phyloP scores from a whole-genome alignment of 1,284 basidiomycete genomes.

The Heterobasidion irregulare region DNA sequence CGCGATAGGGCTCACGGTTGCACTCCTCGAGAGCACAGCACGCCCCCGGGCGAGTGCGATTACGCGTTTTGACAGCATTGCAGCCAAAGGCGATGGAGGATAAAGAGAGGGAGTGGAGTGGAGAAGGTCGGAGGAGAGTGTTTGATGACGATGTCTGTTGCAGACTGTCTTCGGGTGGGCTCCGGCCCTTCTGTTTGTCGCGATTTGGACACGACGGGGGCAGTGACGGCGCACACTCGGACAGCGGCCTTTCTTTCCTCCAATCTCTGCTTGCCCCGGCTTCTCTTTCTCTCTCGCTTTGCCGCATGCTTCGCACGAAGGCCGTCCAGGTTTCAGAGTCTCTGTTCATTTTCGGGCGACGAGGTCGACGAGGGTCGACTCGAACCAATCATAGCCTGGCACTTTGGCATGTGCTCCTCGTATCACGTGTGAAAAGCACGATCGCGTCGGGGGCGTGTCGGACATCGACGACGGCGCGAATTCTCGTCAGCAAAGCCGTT shows the following conservation, averaged over 20 bases:
- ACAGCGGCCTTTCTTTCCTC: background rate
- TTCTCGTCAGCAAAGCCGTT: background rate
- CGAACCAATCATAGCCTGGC: background rate
- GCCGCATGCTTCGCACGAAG: too few species aligned
- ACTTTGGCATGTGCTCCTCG: background rate
- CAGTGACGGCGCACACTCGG: background rate
- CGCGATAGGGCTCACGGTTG: slow-evolving; percentile 27
- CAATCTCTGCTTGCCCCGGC: background rate
- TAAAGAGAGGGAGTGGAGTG: background rate
- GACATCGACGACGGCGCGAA: background rate
- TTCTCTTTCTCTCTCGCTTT: too few species aligned
- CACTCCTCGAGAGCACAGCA: slow-evolving; percentile 31
- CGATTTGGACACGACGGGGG: background rate
- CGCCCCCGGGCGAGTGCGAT: slow-evolving; percentile 59
- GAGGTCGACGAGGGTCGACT: background rate
- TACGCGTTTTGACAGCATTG: slow-evolving; percentile 67
- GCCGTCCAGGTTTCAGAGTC: too few species aligned
- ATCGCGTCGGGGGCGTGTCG: background rate
- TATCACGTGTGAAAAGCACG: background rate
- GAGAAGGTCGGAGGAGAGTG: background rate
- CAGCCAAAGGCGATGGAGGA: background rate
- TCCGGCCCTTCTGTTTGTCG: background rate
- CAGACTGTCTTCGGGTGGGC: background rate
- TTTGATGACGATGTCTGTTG: too few species aligned
- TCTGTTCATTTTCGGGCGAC: background rate